Evolutionary conservation across 768 basidiomycete genomes (phyloP).

Genomic region (Lactarius tabidus): DNA sequence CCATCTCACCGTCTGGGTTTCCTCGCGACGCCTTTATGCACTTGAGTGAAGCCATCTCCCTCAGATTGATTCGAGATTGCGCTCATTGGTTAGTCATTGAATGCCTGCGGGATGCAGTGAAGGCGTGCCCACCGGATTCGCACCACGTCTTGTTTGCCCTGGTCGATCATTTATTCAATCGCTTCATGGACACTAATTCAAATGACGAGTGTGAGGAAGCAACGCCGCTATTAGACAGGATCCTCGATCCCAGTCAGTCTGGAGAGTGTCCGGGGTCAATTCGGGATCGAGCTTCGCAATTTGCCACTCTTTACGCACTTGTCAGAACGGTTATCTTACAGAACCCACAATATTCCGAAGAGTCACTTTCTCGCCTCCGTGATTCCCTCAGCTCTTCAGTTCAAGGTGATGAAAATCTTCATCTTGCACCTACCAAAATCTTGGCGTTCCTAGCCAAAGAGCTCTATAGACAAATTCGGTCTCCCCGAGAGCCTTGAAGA

Average conservation of each 20-base stretch:
- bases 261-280: not conserved
- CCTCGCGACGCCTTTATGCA: not conserved
- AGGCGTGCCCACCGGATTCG: not conserved
- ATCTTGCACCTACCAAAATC: not conserved
- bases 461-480: not conserved
- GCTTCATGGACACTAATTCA: not conserved
- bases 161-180: rapidly evolving
- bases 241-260: not conserved
- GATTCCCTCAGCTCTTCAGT: not conserved
- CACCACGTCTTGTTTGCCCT: not conserved
- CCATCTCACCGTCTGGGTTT: not conserved
- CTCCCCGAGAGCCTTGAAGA: not conserved
- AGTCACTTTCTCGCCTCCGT: constrained; percentile 2
- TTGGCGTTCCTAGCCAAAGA: not conserved
- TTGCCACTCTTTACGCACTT: not conserved
- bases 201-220: constrained; percentile 13
- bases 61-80: not conserved
- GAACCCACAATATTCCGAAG: constrained; percentile 5
- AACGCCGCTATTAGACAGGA: not conserved
- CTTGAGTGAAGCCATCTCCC: not conserved
- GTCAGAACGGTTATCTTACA: not conserved
- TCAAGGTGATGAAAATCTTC: not conserved
- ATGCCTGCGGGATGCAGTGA: not conserved
- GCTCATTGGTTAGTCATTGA: not conserved
- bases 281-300: not conserved